A percentile compares a stretch with the other conserved stretches of the same genome.
Evolutionary conservation across 78 protist species (phyloP).

Genomic region (Polysphondylium violaceum): DNA sequence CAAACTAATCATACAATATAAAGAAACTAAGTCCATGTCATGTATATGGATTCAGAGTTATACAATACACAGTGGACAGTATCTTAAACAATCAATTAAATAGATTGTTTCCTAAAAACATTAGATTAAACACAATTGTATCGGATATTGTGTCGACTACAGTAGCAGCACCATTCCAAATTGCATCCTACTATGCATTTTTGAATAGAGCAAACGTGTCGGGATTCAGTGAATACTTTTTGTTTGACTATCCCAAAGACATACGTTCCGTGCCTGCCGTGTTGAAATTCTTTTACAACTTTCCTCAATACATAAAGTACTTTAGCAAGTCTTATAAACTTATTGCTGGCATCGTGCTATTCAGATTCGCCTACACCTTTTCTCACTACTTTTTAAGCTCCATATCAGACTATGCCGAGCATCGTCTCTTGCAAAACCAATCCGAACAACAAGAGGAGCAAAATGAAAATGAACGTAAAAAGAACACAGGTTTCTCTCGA

Average conservation of each 20-base stretch:
- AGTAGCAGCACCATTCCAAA: constrained; percentile 45
- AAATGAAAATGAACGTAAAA: not conserved
- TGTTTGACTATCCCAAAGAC: not conserved
- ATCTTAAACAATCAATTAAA: not conserved
- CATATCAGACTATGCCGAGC: constrained; percentile 13
- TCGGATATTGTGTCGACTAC: not conserved
- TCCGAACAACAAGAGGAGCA: not conserved
- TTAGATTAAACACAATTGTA: not conserved
- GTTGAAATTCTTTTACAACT: not conserved
- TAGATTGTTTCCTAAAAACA: not conserved
- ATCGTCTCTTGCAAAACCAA: not conserved
- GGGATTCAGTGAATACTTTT: not conserved
- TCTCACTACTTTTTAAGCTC: not conserved
- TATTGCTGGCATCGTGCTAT: not conserved
- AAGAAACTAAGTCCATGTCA: too few relatives aligned
- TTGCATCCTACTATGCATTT: not conserved
- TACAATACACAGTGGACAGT: too few relatives aligned
- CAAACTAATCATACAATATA: too few relatives aligned
- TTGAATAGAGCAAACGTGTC: not conserved
- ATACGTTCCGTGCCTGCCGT: not conserved
- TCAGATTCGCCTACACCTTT: not conserved
- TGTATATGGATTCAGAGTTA: too few relatives aligned
- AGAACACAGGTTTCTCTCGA: too few relatives aligned
- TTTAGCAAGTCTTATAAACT: not conserved
- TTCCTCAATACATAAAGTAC: not conserved